phyloP scores from a whole-genome alignment of 1,284 basidiomycete species.

The Hypsizygus ulmarius region DNA sequence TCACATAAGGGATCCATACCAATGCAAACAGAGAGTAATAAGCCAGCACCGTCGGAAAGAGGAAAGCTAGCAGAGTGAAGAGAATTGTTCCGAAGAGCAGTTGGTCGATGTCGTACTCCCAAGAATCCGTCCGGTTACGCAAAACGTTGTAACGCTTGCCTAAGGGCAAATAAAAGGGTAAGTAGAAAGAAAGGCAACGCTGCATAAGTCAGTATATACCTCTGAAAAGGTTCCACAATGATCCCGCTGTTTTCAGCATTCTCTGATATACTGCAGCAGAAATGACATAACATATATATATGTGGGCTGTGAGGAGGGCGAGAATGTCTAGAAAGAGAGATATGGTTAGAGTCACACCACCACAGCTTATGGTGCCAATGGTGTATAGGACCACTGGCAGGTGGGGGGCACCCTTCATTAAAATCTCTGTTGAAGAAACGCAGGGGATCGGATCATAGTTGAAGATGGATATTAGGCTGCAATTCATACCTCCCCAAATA shows the following conservation, averaged over 20 bases:
- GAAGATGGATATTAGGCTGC: conserved; percentile 3
- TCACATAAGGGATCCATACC: conserved; percentile 36
- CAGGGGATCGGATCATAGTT: conserved; percentile 23
- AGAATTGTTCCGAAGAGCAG: conserved; percentile 92
- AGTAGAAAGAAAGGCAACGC: background rate
- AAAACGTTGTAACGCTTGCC: conserved; percentile 87
- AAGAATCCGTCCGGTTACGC: conserved; percentile 80
- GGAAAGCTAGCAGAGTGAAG: conserved; percentile 88
- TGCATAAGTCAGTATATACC: conserved; percentile 46
- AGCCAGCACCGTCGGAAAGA: conserved; percentile 86
- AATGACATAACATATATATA: conserved; percentile 70
- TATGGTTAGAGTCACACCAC: conserved; percentile 71
- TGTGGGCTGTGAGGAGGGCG: conserved; percentile 68
- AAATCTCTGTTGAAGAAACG: conserved; percentile 28
- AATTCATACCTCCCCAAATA: conserved; percentile 64
- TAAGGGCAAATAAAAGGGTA: conserved; percentile 26
- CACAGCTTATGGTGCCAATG: conserved; percentile 53
- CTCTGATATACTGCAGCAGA: conserved; percentile 64
- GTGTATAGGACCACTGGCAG: conserved; percentile 47
- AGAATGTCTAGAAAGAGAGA: conserved; percentile 69
- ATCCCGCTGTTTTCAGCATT: conserved; percentile 60
- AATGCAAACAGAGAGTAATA: conserved; percentile 84
- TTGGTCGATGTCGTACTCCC: conserved; percentile 92
- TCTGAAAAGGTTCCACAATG: conserved; percentile 92
- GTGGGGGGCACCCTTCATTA: conserved; percentile 32